phyloP scores from a whole-genome alignment of 2,329 filamentous ascomycete genomes.

The Pseudogymnoascus sp. region DNA sequence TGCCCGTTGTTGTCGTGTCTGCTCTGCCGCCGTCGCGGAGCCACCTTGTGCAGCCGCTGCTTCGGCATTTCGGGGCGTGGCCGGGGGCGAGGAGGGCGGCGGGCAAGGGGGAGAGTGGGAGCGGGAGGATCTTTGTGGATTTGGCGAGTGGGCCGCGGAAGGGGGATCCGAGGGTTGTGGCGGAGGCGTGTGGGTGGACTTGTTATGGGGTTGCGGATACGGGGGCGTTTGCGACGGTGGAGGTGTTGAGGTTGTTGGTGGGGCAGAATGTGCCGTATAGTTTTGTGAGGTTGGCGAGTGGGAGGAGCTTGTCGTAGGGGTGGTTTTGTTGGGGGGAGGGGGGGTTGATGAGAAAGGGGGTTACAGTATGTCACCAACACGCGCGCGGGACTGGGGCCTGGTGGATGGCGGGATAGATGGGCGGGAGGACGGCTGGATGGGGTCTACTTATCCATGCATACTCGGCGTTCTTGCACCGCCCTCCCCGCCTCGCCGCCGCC shows the following conservation, averaged over 20 bases:
- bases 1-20: slow-evolving; percentile 76
- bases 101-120: slow-evolving; percentile 23
- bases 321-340: not conserved
- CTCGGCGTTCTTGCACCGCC: not conserved
- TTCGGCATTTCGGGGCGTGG: slow-evolving; percentile 59
- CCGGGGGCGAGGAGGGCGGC: slow-evolving; percentile 34
- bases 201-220: slow-evolving; percentile 75
- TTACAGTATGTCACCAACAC: not conserved
- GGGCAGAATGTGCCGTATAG: slow-evolving; percentile 84
- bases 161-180: slow-evolving; percentile 61
- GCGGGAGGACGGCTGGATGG: not conserved
- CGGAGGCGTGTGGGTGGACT: slow-evolving; percentile 68
- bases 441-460: not conserved
- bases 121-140: slow-evolving; percentile 70
- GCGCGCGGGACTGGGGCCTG: not conserved
- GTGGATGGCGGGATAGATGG: not conserved
- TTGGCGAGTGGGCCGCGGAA: slow-evolving; percentile 59
- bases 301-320: slow-evolving; percentile 41
- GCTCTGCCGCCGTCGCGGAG: slow-evolving; percentile 73
- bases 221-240: slow-evolving; percentile 76
- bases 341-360: not conserved
- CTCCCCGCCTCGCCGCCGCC: not conserved
- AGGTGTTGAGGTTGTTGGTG: slow-evolving; percentile 69
- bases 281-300: slow-evolving; percentile 70
- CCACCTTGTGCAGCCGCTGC: slow-evolving; percentile 67